Evolutionary conservation across 176 grass and related monocot genomes (phyloP).

Genomic region (Panicum miliaceum): DNA sequence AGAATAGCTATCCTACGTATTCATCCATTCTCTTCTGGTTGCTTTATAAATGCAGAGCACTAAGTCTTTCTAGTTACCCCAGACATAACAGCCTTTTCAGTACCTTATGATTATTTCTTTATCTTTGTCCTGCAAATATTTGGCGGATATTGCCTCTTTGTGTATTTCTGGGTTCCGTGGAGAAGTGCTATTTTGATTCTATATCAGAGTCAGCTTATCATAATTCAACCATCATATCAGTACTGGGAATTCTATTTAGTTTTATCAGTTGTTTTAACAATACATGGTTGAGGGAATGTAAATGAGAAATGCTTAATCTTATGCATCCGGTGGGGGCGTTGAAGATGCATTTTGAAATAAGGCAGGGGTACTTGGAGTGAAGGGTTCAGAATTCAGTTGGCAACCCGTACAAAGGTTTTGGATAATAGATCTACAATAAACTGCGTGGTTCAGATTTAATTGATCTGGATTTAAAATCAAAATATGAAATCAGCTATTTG

Average conservation of each 20-base stretch:
- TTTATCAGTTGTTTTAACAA: neutral
- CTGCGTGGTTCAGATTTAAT: too few species aligned
- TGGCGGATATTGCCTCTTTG: neutral
- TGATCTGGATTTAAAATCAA: too few species aligned
- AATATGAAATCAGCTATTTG: too few species aligned
- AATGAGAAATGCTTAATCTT: conserved; percentile 8
- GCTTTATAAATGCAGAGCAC: neutral
- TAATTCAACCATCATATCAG: neutral
- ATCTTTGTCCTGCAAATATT: neutral
- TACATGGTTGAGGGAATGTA: neutral
- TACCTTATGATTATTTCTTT: neutral
- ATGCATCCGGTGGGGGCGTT: neutral
- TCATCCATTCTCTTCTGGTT: neutral
- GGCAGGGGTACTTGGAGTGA: neutral
- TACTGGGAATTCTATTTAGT: neutral
- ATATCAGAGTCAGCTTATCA: neutral
- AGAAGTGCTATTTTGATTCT: neutral
- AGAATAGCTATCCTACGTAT: neutral
- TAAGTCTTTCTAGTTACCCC: neutral
- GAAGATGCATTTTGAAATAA: neutral
- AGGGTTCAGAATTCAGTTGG: neutral
- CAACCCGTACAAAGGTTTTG: too few species aligned
- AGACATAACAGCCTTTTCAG: neutral
- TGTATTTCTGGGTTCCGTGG: neutral
- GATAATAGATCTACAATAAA: neutral